Conservation (phyloP, 108 stramenopile species). For the Thalassiosira profunda region DNA sequence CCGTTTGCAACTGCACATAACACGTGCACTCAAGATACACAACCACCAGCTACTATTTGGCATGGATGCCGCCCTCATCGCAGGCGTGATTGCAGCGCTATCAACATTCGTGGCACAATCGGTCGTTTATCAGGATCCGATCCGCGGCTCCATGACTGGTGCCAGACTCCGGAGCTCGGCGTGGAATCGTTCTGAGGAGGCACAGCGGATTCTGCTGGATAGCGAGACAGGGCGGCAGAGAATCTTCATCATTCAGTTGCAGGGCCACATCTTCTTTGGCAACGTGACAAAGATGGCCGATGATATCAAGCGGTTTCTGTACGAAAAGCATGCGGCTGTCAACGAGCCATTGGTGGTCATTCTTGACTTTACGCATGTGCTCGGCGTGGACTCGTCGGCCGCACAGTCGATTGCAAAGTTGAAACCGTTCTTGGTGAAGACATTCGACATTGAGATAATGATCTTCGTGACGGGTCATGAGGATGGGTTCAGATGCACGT, state of each 20-base stretch:
- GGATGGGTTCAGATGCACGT: constrained; percentile 70
- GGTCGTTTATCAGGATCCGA: constrained; percentile 60
- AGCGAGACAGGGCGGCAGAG: constrained; percentile 46
- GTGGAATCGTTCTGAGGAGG: constrained; percentile 49
- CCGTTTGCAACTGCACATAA: too few species aligned
- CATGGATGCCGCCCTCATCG: constrained; percentile 74
- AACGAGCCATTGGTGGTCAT: constrained; percentile 55
- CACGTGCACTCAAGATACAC: too few species aligned
- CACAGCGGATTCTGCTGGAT: constrained; percentile 56
- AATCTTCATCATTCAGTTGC: constrained; percentile 66
- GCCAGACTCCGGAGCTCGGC: constrained; percentile 60
- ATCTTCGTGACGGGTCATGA: constrained; percentile 65
- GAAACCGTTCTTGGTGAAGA: constrained; percentile 45
- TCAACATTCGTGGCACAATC: constrained; percentile 66
- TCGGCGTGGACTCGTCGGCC: constrained; percentile 74
- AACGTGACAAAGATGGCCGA: constrained; percentile 65
- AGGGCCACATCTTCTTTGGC: constrained; percentile 78
- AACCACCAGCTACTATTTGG: too few species aligned
- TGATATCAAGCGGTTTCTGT: constrained; percentile 44
- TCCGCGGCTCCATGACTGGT: constrained; percentile 72
- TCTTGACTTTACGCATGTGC: constrained; percentile 67
- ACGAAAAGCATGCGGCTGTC: constrained; percentile 16
- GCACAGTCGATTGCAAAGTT: constrained; percentile 74
- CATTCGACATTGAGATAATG: constrained; percentile 43
- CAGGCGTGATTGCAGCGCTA: constrained; percentile 66